Conservation (phyloP, 768 basidiomycete genomes). For the Amanita inopinata region DNA sequence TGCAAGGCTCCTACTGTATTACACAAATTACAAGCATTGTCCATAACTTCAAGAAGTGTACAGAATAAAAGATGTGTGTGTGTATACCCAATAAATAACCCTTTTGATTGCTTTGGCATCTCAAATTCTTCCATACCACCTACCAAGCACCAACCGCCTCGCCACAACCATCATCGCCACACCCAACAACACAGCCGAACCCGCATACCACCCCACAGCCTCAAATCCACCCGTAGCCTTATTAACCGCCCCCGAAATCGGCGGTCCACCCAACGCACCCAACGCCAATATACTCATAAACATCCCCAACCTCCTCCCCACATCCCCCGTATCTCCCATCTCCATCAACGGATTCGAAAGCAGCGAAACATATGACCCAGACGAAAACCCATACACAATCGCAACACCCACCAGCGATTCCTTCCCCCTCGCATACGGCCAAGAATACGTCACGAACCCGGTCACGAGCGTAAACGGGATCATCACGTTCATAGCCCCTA, state of each 20-base stretch:
- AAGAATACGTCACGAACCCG: constrained; percentile 51
- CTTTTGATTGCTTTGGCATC: neutral
- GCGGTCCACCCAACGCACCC: constrained; percentile 60
- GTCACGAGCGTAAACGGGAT: constrained; percentile 49
- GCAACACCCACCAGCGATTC: constrained; percentile 41
- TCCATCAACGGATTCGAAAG: constrained; percentile 47
- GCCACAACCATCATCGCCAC: constrained; percentile 18
- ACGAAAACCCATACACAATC: constrained; percentile 59
- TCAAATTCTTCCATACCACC: constrained; percentile 18
- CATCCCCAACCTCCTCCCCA: constrained; percentile 59
- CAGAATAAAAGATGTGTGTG: neutral
- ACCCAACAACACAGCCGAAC: constrained; percentile 23
- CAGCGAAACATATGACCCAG: constrained; percentile 53
- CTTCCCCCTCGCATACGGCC: constrained; percentile 52
- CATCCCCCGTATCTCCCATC: constrained; percentile 49
- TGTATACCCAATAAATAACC: neutral
- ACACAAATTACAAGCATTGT: no score
- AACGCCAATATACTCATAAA: constrained; percentile 49
- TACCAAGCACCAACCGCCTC: constrained; percentile 16
- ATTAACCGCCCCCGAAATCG: constrained; percentile 65
- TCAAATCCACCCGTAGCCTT: constrained; percentile 41
- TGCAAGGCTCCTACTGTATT: no score
- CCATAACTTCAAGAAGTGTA: no score
- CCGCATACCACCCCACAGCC: constrained; percentile 47
- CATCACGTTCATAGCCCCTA: constrained; percentile 62